phyloP scores from a whole-genome alignment of 257 asterid species.

The Ilex asprella region DNA sequence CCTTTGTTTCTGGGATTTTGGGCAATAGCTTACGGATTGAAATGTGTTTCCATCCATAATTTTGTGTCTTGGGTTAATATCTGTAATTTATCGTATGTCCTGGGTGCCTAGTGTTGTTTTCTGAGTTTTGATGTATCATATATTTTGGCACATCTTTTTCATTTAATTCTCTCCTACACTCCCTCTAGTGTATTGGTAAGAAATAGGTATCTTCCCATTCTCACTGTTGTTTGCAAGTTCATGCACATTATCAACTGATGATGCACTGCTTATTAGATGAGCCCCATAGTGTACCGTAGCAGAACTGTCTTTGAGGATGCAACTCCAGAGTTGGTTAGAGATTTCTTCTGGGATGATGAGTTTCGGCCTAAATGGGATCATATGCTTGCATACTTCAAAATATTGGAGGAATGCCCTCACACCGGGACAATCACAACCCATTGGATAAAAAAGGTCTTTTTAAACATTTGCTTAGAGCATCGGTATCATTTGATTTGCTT shows the following conservation, averaged over 20 bases:
- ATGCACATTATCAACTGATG: neutral
- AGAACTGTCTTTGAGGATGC: constrained; percentile 87
- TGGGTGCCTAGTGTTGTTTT: too few relatives aligned
- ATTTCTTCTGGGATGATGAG: constrained; percentile 98
- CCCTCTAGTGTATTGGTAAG: too few relatives aligned
- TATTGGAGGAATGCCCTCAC: constrained; percentile 58
- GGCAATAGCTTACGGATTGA: too few relatives aligned
- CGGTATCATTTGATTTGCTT: neutral
- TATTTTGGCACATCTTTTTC: too few relatives aligned
- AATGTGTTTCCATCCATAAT: too few relatives aligned
- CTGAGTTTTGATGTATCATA: too few relatives aligned
- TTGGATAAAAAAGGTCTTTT: constrained; percentile 84
- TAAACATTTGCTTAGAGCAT: neutral
- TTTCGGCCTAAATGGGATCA: constrained; percentile 84
- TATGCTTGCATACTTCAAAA: constrained; percentile 65
- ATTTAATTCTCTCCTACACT: too few relatives aligned
- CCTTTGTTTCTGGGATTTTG: too few relatives aligned
- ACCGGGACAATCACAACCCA: constrained; percentile 73
- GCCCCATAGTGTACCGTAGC: constrained; percentile 63
- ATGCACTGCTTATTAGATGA: constrained; percentile 38
- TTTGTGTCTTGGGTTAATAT: too few relatives aligned
- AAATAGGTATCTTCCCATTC: too few relatives aligned
- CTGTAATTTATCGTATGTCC: too few relatives aligned
- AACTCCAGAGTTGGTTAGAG: constrained; percentile 77
- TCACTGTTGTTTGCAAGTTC: neutral